Conservation (phyloP, 495 filamentous ascomycete genomes). For the Lasiosphaeris hirsuta region DNA sequence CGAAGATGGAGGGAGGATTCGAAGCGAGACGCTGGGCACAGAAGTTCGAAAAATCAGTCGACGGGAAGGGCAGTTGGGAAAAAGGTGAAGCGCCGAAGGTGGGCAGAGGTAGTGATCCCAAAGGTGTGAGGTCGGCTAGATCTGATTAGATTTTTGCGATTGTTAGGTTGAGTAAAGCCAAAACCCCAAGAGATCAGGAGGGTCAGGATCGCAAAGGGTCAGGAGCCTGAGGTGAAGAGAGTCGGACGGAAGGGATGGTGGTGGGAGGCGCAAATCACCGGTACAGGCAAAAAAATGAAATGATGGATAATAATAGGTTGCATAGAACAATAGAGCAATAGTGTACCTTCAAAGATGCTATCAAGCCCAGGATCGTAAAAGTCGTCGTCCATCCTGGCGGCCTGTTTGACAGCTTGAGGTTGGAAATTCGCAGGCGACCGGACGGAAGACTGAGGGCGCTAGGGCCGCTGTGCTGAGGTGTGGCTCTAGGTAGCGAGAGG, state of each 20-base stretch:
- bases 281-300: background rate
- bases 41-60: no score
- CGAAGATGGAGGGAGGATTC: background rate
- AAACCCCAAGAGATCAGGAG: no score
- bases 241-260: background rate
- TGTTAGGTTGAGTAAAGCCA: no score
- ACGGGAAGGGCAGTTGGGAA: background rate
- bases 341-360: constrained; percentile 10
- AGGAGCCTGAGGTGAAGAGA: background rate
- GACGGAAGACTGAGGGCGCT: no score
- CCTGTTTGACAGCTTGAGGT: background rate
- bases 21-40: background rate
- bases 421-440: background rate
- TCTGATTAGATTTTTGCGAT: no score
- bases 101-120: no score
- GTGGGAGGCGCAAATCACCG: background rate
- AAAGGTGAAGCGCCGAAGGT: background rate
- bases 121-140: no score
- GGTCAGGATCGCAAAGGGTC: no score
- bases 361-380: constrained; percentile 5
- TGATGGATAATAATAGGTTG: background rate
- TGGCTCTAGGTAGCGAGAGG: no score
- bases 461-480: no score
- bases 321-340: background rate
- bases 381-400: constrained; percentile 7